phyloP scores from a whole-genome alignment of 2,329 filamentous ascomycete species.

The Trichoderma atrobrunneum region DNA sequence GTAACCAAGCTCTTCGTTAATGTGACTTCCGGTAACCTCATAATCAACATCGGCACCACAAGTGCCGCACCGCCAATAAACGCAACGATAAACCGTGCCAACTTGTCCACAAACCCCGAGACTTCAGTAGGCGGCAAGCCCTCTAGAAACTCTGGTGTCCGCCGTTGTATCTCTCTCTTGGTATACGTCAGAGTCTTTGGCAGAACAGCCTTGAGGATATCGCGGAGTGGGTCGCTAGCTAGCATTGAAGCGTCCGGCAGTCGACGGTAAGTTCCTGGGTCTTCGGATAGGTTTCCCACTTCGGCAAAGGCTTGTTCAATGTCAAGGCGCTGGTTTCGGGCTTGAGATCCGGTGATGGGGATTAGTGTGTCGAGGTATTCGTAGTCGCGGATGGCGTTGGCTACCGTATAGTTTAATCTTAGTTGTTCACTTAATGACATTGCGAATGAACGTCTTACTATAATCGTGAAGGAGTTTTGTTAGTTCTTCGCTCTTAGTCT shows the following conservation, averaged over 20 bases:
- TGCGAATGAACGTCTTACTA: background rate
- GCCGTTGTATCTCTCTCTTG: background rate
- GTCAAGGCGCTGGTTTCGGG: background rate
- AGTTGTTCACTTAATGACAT: background rate
- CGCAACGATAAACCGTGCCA: background rate
- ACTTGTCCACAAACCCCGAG: background rate
- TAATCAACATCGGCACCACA: background rate
- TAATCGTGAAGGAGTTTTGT: background rate
- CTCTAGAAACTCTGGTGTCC: background rate
- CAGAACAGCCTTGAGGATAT: background rate
- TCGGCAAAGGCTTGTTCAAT: background rate
- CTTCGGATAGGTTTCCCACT: background rate
- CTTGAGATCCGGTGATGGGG: background rate
- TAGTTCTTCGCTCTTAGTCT: background rate
- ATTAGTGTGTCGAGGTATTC: background rate
- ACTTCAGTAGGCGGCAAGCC: background rate
- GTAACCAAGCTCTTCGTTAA: background rate
- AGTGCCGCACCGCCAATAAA: background rate
- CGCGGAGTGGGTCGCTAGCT: background rate
- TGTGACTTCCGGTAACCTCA: background rate
- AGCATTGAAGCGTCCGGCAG: background rate
- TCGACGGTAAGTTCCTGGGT: background rate
- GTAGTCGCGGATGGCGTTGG: background rate
- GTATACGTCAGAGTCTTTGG: background rate
- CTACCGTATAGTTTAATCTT: background rate